Base-by-base conservation (phyloP, 2,329 filamentous ascomycete genomes). In the Beauveria medogensis region DNA sequence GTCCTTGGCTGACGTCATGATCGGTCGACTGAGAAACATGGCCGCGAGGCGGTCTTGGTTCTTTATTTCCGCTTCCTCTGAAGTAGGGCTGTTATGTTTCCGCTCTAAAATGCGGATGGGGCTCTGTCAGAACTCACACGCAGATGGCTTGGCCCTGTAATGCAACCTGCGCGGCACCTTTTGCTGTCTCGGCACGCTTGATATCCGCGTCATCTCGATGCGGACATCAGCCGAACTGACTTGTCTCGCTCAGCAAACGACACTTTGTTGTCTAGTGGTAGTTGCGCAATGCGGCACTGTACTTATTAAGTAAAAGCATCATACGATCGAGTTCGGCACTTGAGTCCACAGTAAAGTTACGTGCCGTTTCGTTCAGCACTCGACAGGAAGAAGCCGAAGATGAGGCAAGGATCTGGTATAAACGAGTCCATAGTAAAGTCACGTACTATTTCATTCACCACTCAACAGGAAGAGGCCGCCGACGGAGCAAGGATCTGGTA, bases 1-100 rank as follows among this genome's bases (percentile, higher is more conserved):
- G 28, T 12, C 30, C 54, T 56, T 48, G 43, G 43, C 54, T 56
- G 54, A 56, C 54, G 54, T 56, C 43, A 56, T 56, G 41, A 12
- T 20, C 4, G 28, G 16, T 26, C 9, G 41, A 2, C 43, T 48
- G n/a, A 26, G 1, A 14, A 12, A 14, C 12, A 48, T 48, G 26
- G 20, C 2, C 37, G 3, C 26, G 12, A 4, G 10, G 54, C 30
- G n/a, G 16, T 6, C 14, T 26, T 48, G 18, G 12, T 46, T 47
- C 12, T 43, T 48, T 54, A 40, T 41, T 54, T 6, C 34, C 6
- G 34, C 20, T 41, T 41, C 18, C 16, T 54, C 4, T 7, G 9
- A 12, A 8, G 26, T 28, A 51, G 28, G 18, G 34, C 34, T 26
- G 9, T n/a, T 30, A 7, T 24, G 3, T 30, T 30, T 28, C 24